Evolutionary conservation across 768 basidiomycete species (phyloP), one percentile per base, ranked within the genome.

Genomic region (Sistotremastrum suecicum): DNA sequence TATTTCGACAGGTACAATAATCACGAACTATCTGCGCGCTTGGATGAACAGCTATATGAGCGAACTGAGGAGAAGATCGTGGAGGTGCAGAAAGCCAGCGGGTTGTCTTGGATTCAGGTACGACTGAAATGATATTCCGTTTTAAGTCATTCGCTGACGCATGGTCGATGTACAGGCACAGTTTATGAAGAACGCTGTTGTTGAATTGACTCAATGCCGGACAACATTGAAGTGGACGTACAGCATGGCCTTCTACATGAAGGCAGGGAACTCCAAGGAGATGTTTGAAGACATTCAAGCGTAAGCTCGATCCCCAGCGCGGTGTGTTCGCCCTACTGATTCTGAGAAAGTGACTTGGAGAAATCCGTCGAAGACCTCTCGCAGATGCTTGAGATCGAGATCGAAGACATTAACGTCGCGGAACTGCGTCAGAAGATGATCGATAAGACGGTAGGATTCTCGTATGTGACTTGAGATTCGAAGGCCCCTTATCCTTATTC

Each of bases 281-380:
- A 46, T 52, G 31, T 48, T 52, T 47, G 51, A 52, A 35, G 51
- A 52, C 37, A 41, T 52, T 7, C 51, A 52, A 35, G 51, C 50
- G 51, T 51, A 11, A 10, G 50, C 43, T 9, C 31, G 11, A n/a
- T 42, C 2, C 41, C 41, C 41, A 11, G 11, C 29, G 29, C 34
- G 42, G 1, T 11, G 33, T 29, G 34, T 20, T 37, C 5, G n/a
- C 42, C 12, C 31, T 10, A 7, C 30, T 44, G 31, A 3, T 30
- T 33, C 37, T 28, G 7, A 20, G 30, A 37, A 34, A 51, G 50
- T 28, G 50, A 52, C 34, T 43, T 52, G 7, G 51, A 52, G 33
- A 47, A 47, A 34, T 45, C 45, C 5, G 51, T 52, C 7, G 51
- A 52, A 34, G 40, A 50, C 4, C 42, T 52, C 8, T 51, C 51